A percentile compares a stretch with the other conserved stretches of the same genome.
Conservation (phyloP, 2,329 filamentous ascomycete species). For the Aspergillus arachidicola region DNA sequence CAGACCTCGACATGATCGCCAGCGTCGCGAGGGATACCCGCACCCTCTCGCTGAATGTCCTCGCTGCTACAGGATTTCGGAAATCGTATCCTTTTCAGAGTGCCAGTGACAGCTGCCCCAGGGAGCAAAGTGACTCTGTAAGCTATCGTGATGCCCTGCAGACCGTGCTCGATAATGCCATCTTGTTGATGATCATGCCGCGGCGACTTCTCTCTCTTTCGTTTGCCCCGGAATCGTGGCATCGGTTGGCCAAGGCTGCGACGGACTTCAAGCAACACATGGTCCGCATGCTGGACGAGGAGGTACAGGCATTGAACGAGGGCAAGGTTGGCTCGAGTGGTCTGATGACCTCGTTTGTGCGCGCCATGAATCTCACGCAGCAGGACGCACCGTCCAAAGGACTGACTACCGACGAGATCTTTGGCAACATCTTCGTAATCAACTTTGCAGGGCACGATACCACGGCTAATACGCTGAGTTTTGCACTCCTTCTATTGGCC, state of each 20-base stretch:
- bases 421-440: conserved; percentile 11
- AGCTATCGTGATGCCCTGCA: conserved; percentile 8
- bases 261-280: conserved; percentile 4
- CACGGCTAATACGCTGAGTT: conserved; percentile 8
- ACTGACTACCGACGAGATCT: conserved; percentile 6
- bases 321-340: neutral
- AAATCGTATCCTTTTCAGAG: conserved; percentile 3
- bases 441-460: conserved; percentile 13
- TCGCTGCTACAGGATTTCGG: conserved; percentile 9
- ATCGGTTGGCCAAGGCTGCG: neutral
- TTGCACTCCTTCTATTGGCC: conserved; percentile 4
- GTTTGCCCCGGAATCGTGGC: conserved; percentile 3
- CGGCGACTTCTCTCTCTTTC: neutral
- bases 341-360: conserved; percentile 11
- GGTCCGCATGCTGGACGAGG: conserved; percentile 8
- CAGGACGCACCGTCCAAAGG: neutral
- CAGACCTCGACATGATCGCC: neutral
- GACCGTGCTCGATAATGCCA: conserved; percentile 10
- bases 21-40: conserved; percentile 10
- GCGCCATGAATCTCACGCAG: conserved; percentile 11
- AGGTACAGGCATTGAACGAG: neutral
- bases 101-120: neutral
- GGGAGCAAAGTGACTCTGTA: neutral
- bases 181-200: conserved; percentile 9
- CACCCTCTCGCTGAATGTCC: conserved; percentile 7